A percentile compares a stretch with the other conserved stretches of the same genome.
phyloP scores from a whole-genome alignment of 2,329 filamentous ascomycete species.

The Penicillium sp. region DNA sequence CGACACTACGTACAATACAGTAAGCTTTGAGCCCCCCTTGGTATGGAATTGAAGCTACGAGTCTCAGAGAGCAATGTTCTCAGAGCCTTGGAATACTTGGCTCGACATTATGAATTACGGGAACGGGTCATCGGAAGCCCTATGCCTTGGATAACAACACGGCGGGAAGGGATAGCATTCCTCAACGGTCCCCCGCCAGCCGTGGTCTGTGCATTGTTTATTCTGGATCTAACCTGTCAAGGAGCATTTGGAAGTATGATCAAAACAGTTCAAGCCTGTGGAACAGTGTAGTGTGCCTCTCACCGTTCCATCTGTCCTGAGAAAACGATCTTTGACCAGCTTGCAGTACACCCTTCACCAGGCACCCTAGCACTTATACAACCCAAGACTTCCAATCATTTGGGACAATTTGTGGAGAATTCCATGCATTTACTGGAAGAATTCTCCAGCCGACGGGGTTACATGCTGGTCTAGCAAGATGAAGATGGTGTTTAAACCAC shows the following conservation, averaged over 20 bases:
- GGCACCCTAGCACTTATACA: background rate
- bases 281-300: background rate
- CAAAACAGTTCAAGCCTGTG: background rate
- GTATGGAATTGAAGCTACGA: constrained; percentile 9
- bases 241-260: background rate
- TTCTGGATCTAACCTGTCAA: background rate
- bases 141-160: constrained; percentile 9
- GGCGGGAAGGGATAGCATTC: constrained; percentile 27
- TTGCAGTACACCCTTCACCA: background rate
- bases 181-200: constrained; percentile 6
- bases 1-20: background rate
- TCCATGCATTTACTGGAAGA: background rate
- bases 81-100: background rate
- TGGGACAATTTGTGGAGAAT: background rate
- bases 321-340: background rate
- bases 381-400: background rate
- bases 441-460: background rate
- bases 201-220: constrained; percentile 4
- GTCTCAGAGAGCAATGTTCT: constrained; percentile 9
- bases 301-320: background rate
- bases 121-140: constrained; percentile 7
- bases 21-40: constrained; percentile 15
- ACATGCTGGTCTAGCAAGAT: constrained; percentile 6
- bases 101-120: background rate
- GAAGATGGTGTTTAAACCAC: constrained; percentile 5